Evolutionary conservation across 331 rosid genomes (phyloP), one percentile per base, ranked within the genome.

Genomic region (Stylosanthes scabra): DNA sequence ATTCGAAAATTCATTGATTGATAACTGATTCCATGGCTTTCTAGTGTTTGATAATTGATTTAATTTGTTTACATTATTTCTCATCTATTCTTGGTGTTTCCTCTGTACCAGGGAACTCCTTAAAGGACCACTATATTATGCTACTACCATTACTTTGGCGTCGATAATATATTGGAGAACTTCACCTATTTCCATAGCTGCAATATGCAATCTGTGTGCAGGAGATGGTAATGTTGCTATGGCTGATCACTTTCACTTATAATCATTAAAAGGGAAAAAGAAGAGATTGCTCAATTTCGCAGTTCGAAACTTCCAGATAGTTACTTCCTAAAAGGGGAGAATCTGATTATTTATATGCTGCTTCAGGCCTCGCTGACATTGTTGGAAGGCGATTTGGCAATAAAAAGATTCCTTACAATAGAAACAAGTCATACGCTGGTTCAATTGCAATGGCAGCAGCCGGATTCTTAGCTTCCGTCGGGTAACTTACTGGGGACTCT

Each of bases 41-140:
- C 67, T 37, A 27, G 41, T 59, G 44, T 52, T 71, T 73, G 75
- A 59, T 27, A 51, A 54, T 59, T 71, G 69, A 51, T 46, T 57
- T 41, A 44, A 57, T 72, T 42, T 42, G 57, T 60, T 56, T 40
- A 10, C 78, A 47, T 70, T 31, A 60, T 50, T 50, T 75, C 52
- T 79, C 64, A 61, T 75, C 34, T 77, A 75, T 60, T 60, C 78
- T 68, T 67, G 20, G 63, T 77, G 70, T 74, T 70, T 75, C 70
- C 50, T 54, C 46, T 87, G 87, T 81, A 71, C 77, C 96, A 94
- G 99, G 92, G 99, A 94, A 83, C 96, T 94, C 83, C 94, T 90
- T 54, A 91, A 78, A 83, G 99, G 99, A 65, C 99, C 99, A 49
- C 70, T 94, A 56, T 91, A 91, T 83, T 94, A 94, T 77, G 97